These are phyloP conservation scores for Eremochloa ophiuroides DNA, from an alignment of 176 grass and related monocot genomes.

Conservation along the genomic window DNA sequence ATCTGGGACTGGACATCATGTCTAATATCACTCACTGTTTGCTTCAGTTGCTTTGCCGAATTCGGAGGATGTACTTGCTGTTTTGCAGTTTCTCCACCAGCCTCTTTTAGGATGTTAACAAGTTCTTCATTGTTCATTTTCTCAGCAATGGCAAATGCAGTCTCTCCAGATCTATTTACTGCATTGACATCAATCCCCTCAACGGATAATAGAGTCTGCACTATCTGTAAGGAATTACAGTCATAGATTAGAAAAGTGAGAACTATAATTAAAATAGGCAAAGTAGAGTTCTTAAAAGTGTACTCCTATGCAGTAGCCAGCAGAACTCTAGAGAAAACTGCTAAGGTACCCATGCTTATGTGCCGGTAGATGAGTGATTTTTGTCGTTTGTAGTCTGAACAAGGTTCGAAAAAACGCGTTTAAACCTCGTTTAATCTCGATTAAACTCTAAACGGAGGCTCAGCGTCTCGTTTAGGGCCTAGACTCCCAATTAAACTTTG, in stretches of 20 bases:
- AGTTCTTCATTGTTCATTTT: constrained; percentile 70
- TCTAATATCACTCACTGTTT: constrained; percentile 89
- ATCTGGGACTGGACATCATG: constrained; percentile 86
- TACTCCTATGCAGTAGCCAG: background rate
- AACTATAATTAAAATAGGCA: background rate
- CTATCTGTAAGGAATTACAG: constrained; percentile 47
- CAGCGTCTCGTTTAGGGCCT: too few species aligned
- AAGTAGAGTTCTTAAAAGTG: background rate
- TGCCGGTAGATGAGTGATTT: background rate
- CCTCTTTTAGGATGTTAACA: constrained; percentile 51
- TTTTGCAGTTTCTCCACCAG: constrained; percentile 51
- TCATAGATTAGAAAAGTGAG: constrained; percentile 15
- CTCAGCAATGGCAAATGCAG: constrained; percentile 69
- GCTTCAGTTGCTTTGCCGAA: constrained; percentile 76
- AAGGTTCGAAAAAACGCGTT: too few species aligned
- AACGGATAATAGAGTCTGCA: constrained; percentile 52
- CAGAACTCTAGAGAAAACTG: background rate
- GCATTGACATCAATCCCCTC: constrained; percentile 71
- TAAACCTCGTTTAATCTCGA: too few species aligned
- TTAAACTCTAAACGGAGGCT: too few species aligned
- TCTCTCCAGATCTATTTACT: constrained; percentile 67
- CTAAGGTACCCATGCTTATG: background rate
- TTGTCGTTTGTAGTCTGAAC: background rate
- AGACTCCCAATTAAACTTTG: too few species aligned
- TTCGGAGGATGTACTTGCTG: constrained; percentile 57